Conservation (phyloP, 225 moss, liverwort and hornwort species). For the Marchantia polymorpha region DNA sequence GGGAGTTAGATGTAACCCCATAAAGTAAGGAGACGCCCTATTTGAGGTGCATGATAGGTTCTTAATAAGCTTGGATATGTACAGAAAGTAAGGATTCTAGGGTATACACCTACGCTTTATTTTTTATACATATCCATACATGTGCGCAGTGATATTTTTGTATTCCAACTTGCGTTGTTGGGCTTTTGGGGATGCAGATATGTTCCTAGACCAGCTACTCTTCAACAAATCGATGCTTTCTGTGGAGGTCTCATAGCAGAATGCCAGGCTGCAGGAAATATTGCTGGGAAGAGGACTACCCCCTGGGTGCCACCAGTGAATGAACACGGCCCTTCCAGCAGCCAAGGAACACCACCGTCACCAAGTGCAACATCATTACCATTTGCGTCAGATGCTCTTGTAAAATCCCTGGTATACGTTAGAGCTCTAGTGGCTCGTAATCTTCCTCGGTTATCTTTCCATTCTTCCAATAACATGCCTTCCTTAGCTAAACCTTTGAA, state of each 20-base stretch:
- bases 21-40: too few relatives aligned
- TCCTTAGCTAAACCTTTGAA: constrained; percentile 67
- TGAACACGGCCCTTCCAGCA: constrained; percentile 52
- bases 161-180: not conserved
- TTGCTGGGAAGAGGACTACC: constrained; percentile 60
- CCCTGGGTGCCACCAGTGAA: constrained; percentile 67
- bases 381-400: constrained; percentile 77
- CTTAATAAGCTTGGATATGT: too few relatives aligned
- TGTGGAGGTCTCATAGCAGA: constrained; percentile 93
- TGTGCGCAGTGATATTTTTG: too few relatives aligned
- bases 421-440: constrained; percentile 87
- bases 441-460: constrained; percentile 68
- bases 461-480: constrained; percentile 51
- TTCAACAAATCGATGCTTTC: constrained; percentile 89
- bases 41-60: too few relatives aligned
- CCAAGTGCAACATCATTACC: constrained; percentile 70
- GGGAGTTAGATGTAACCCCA: too few relatives aligned
- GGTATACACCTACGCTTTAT: too few relatives aligned
- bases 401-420: constrained; percentile 91
- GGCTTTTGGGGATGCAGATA: constrained; percentile 62
- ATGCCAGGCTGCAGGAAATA: constrained; percentile 72
- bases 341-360: constrained; percentile 49
- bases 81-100: too few relatives aligned
- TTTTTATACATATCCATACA: too few relatives aligned
- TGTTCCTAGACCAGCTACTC: constrained; percentile 71